Evolutionary conservation across 2,329 filamentous ascomycete species (phyloP).

Genomic region (Xylariales sp.): DNA sequence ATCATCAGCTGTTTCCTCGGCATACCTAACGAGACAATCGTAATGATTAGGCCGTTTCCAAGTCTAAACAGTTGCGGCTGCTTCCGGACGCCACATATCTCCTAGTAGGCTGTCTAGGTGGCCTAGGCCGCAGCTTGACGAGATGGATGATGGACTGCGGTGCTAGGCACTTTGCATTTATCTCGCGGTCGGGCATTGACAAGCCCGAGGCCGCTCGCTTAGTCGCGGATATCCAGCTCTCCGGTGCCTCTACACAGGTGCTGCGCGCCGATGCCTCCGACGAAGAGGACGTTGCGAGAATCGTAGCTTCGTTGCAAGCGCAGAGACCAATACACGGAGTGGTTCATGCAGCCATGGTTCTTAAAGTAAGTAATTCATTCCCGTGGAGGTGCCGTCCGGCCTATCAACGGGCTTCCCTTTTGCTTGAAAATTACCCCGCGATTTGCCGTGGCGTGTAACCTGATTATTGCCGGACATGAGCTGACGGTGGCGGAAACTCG

Average conservation of each 20-base stretch:
- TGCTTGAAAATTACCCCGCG: neutral
- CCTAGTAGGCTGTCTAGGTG: conserved; percentile 53
- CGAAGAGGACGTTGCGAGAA: conserved; percentile 17
- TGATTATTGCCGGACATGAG: conserved; percentile 4
- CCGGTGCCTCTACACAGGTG: conserved; percentile 30
- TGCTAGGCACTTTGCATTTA: conserved; percentile 49
- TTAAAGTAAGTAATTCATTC: conserved; percentile 22
- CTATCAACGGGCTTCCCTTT: neutral
- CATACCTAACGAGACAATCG: conserved; percentile 12
- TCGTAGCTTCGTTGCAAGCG: conserved; percentile 19
- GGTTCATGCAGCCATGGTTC: conserved; percentile 46
- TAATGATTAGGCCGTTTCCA: conserved; percentile 11
- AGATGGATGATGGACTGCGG: conserved; percentile 52
- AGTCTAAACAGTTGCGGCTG: conserved; percentile 29
- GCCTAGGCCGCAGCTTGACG: conserved; percentile 51
- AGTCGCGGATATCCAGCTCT: conserved; percentile 19
- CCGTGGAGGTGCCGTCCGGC: neutral
- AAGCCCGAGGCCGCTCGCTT: conserved; percentile 43
- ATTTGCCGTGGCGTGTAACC: neutral
- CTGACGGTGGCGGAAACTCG: conserved; percentile 1
- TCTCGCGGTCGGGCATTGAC: conserved; percentile 49
- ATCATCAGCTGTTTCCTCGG: neutral
- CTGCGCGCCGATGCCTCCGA: conserved; percentile 31
- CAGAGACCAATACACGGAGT: conserved; percentile 42
- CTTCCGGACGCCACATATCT: conserved; percentile 45